Evolutionary conservation across 495 filamentous ascomycete species (phyloP), one percentile per base, ranked within the genome.

Genomic region (Aspergillus homomorphus): DNA sequence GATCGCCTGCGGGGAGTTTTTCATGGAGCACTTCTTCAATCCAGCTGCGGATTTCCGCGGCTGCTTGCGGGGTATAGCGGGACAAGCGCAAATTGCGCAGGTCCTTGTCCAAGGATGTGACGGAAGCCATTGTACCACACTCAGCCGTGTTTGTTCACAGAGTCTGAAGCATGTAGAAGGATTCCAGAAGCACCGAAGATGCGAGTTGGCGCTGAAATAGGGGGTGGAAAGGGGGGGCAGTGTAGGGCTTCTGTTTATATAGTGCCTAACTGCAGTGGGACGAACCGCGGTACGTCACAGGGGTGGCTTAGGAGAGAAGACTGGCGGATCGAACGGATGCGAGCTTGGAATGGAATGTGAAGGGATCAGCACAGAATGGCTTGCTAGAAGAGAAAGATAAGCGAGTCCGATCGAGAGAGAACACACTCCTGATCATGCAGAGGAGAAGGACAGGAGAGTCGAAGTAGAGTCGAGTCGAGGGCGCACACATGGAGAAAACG

Each of bases 41-140:
- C 91, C 94, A 99, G 61, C 82, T 76, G 51, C 84, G 83, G 8
- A 87, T 89, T 75, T 96, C 92, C 54, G 91, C 88, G 48, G 92
- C 91, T 52, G 93, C 94, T 65, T 89, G 85, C 22, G 92, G 90
- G 21, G 94, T 98, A 79, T 97, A 98, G 76, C 93, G 92, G 42
- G 89, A 89, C 66, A 96, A 76, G 71, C 95, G 93, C 77, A 96
- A 69, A 69, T 87, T 92, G 77, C 89, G 89, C 85, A 99, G 81
- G 80, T 99, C 95, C 71, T 91, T 92, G 69, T 99, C 95, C 33
- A 99, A 77, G 57, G 91, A 96, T 46, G 90, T 82, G 9, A 98
- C 95, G 41, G 95, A 97, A 60, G 95, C 92, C 94, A 98, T 98
- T 22, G 23, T 71, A 38, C 10, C 45, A 57, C 26, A 52, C 15